A percentile compares a stretch with the other conserved stretches of the same genome.
These are phyloP conservation scores for Alternaria postmessia DNA, from an alignment of 2,329 filamentous ascomycete species.

Conservation along the genomic window DNA sequence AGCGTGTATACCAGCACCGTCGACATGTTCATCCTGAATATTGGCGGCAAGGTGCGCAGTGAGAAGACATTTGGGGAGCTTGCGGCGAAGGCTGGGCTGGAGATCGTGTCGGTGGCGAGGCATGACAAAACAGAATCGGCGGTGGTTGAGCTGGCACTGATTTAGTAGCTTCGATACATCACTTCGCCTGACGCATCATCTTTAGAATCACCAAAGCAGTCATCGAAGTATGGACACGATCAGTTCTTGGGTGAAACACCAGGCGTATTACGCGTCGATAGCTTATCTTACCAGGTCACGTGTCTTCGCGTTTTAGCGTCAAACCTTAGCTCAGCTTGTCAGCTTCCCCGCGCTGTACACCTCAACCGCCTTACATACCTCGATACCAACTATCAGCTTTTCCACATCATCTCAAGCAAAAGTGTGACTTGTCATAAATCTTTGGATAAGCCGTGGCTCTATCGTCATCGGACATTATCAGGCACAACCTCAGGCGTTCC, in stretches of 20 bases:
- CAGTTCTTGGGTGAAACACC: background rate
- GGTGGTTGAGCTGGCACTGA: conserved; percentile 13
- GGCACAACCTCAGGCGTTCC: background rate
- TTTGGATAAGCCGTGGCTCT: too few relatives aligned
- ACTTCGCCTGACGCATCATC: background rate
- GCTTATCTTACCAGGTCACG: background rate
- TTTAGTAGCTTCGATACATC: background rate
- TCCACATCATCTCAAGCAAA: background rate
- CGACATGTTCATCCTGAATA: conserved; percentile 17
- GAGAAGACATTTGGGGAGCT: conserved; percentile 11
- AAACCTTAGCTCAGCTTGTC: background rate
- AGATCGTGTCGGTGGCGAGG: conserved; percentile 10
- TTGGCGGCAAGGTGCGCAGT: conserved; percentile 17
- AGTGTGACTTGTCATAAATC: background rate
- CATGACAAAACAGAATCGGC: conserved; percentile 13
- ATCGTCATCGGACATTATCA: background rate
- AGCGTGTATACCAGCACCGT: conserved; percentile 10
- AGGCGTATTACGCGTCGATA: background rate
- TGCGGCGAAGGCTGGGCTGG: conserved; percentile 14
- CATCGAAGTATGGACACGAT: background rate
- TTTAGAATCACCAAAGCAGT: background rate
- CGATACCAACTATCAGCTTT: background rate
- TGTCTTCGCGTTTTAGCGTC: background rate
- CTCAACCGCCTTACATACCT: background rate
- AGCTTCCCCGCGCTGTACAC: background rate